Evolutionary conservation across 257 asterid genomes (phyloP).

Genomic region (Nicotiana tabacum): DNA sequence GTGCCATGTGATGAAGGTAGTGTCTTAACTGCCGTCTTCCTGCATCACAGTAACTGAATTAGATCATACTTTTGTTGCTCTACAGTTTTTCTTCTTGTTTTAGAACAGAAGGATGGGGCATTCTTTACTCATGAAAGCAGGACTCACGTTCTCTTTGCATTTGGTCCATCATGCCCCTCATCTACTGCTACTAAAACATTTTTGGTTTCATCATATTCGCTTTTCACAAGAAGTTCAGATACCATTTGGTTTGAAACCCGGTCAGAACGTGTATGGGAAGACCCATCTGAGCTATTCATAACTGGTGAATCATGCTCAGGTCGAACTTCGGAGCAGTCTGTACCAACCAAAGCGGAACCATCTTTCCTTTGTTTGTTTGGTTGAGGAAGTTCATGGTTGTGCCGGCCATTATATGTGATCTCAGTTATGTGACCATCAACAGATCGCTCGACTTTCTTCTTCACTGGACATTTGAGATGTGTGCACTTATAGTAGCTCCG

Average conservation of each 20-base stretch:
- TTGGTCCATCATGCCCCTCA: constrained; percentile 54
- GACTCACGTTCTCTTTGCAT: constrained; percentile 66
- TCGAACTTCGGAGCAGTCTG: constrained; percentile 16
- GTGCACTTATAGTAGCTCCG: constrained; percentile 92
- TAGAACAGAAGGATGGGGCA: neutral
- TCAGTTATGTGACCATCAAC: constrained; percentile 65
- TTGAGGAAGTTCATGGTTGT: constrained; percentile 67
- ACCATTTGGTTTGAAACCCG: constrained; percentile 19
- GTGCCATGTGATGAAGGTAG: constrained; percentile 55
- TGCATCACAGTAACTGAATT: constrained; percentile 19
- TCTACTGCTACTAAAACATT: constrained; percentile 34
- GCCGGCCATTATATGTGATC: constrained; percentile 84
- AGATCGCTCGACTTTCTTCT: constrained; percentile 83
- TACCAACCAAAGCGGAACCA: constrained; percentile 23
- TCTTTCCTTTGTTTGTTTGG: constrained; percentile 48
- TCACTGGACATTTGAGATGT: constrained; percentile 56
- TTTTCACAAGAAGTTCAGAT: constrained; percentile 21
- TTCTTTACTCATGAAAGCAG: neutral
- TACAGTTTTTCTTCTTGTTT: neutral
- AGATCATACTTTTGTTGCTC: neutral
- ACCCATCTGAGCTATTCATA: constrained; percentile 23
- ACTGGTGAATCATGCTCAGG: constrained; percentile 29
- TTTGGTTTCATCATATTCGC: constrained; percentile 33
- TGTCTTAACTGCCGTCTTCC: constrained; percentile 41
- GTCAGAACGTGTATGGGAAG: constrained; percentile 17